Evolutionary conservation across 2,329 filamentous ascomycete species (phyloP).

Genomic region (Aureobasidium namibiae): DNA sequence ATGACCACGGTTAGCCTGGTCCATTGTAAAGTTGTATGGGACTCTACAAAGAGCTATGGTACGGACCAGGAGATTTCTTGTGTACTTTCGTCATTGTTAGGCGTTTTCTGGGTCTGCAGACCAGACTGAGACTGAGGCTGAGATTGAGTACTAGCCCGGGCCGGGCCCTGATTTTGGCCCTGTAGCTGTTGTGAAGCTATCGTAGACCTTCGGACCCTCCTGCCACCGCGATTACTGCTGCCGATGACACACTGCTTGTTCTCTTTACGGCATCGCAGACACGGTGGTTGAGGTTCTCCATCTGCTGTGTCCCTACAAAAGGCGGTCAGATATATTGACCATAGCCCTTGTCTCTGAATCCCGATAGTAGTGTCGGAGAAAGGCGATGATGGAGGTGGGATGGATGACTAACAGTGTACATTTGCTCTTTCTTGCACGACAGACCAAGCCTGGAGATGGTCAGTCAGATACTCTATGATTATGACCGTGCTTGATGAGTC

Average conservation of each 20-base stretch:
- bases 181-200: conserved; percentile 19
- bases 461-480: background rate
- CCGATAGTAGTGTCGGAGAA: no score
- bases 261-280: conserved; percentile 50
- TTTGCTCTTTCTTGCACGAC: conserved; percentile 42
- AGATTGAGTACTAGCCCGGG: background rate
- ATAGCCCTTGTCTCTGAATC: no score
- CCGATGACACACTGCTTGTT: conserved; percentile 52
- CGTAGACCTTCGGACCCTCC: conserved; percentile 47
- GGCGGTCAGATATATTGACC: background rate
- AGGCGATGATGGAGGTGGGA: background rate
- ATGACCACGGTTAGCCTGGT: conserved; percentile 14
- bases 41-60: background rate
- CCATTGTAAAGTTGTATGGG: background rate
- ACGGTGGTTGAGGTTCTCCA: conserved; percentile 44
- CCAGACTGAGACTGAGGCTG: background rate
- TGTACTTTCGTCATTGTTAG: conserved; percentile 13
- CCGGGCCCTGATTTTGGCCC: conserved; percentile 21
- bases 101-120: conserved; percentile 16
- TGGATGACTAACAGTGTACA: conserved; percentile 41
- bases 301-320: conserved; percentile 31
- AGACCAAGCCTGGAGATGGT: conserved; percentile 33
- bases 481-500: background rate
- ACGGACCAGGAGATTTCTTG: background rate
- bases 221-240: conserved; percentile 51